Percentiles rank a stretch among this genome's conserved stretches.
Conservation (phyloP, 2,329 filamentous ascomycete species). For the Lecanicillium sp. region DNA sequence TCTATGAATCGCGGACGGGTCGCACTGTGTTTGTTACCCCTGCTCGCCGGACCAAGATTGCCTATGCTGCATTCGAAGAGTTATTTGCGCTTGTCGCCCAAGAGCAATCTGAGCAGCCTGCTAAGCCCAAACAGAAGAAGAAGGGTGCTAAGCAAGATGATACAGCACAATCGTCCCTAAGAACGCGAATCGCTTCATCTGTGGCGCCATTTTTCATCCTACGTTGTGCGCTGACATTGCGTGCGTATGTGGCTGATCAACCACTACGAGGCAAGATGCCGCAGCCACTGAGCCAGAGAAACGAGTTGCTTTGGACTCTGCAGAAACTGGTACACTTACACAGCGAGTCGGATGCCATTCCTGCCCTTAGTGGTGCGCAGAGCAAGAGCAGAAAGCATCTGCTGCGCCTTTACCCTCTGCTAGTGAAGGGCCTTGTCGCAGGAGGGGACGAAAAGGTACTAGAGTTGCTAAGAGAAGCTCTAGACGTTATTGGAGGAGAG, state of each 20-base stretch:
- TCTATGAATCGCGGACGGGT: conserved; percentile 63
- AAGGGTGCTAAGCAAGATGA: background rate
- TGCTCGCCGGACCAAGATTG: conserved; percentile 63
- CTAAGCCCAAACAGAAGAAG: conserved; percentile 23
- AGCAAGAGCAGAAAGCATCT: conserved; percentile 67
- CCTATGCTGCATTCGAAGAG: conserved; percentile 74
- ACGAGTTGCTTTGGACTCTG: conserved; percentile 70
- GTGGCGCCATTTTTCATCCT: conserved; percentile 77
- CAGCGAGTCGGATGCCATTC: conserved; percentile 65
- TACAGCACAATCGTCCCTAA: conserved; percentile 24
- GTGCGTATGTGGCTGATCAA: conserved; percentile 84
- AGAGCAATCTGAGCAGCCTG: conserved; percentile 29
- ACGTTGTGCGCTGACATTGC: conserved; percentile 72
- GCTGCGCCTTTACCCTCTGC: conserved; percentile 70
- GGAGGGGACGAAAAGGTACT: conserved; percentile 56
- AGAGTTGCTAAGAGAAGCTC: conserved; percentile 49
- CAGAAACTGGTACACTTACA: conserved; percentile 58
- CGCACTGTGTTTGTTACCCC: conserved; percentile 64
- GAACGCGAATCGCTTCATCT: conserved; percentile 62
- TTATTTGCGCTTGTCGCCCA: conserved; percentile 63
- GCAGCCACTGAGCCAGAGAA: conserved; percentile 73
- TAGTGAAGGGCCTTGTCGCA: conserved; percentile 56
- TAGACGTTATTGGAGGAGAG: conserved; percentile 58
- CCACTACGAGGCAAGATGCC: conserved; percentile 85
- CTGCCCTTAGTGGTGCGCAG: conserved; percentile 43